Base-by-base conservation (phyloP, 2,329 filamentous ascomycete species). In the Elsinoe fawcettii region DNA sequence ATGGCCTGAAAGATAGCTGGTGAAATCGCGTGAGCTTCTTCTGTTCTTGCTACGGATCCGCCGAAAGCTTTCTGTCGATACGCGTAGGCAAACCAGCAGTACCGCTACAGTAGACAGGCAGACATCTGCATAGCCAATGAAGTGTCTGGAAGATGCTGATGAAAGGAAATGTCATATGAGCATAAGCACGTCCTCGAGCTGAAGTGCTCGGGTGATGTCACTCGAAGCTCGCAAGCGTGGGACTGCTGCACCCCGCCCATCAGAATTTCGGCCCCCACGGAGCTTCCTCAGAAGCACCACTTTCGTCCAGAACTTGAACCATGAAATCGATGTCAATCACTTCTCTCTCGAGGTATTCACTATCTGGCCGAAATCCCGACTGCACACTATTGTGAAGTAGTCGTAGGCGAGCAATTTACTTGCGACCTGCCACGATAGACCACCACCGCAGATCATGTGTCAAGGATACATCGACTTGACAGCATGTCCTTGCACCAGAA, bases 201-300 rank as follows among this genome's bases (percentile, higher is more conserved):
- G 46, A 34, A 51, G 46, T 16, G 46, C 23, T 51, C 46, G 30
- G n/a, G 46, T 51, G 27, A 51, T 51, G 46, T 51, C 46, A 51
- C 46, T 5, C n/a, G 7, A 9, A 12, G 23, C 27, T 51, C 46
- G 46, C 46, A 51, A 32, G 46, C 25, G 46, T 51, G 46, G 46
- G 46, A 51, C 27, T 18, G 23, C 25, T 51, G 23, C 23, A 49
- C 44, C 44, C 44, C 27, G 12, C 23, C 12, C 27, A 8, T 34
- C 23, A 9, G n/a, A 47, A 25, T 16, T 30, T 27, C 25, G 27
- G n/a, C 44, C 44, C 23, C 44, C 44, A 32, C 44, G 23, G 23
- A 23, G 12, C 16, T 44, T 7, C 23, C 41, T 20, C 20, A 11
- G 9, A 41, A n/a, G 16, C 41, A 44, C 41, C 41, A 49, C 44